Conservation (phyloP, 116 monocot genomes). For the Posidonia oceanica region DNA sequence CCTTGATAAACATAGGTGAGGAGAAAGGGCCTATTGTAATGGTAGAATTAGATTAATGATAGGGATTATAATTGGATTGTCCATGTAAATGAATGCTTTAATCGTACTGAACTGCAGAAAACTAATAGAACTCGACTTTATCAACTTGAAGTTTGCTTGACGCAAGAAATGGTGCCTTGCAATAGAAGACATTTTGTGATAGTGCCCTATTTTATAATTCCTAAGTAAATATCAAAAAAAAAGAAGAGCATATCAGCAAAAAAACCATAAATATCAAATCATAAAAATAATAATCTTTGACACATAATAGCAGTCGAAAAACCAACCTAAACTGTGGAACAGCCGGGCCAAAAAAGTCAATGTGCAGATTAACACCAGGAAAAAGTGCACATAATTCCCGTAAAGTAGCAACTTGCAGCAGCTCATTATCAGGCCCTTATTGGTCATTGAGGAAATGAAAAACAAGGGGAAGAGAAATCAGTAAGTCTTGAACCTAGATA, state of each 20-base stretch:
- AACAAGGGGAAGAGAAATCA: not conserved
- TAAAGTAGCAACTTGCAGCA: constrained; percentile 67
- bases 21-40: no score
- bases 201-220: no score
- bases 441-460: not conserved
- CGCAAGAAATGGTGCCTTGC: no score
- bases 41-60: no score
- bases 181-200: no score
- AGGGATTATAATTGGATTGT: no score
- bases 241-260: not conserved
- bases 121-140: no score
- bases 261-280: not conserved
- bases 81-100: no score
- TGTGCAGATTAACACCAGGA: constrained; percentile 50
- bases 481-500: not conserved
- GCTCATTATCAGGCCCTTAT: constrained; percentile 86
- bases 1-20: no score
- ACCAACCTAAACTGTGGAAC: constrained; percentile 65
- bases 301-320: not conserved
- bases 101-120: no score
- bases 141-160: no score
- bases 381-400: constrained; percentile 76
- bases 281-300: not conserved
- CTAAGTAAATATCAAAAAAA: no score
- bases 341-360: constrained; percentile 81